Conservation (phyloP, 2,329 filamentous ascomycete species). For the Akanthomyces dipterigenus region DNA sequence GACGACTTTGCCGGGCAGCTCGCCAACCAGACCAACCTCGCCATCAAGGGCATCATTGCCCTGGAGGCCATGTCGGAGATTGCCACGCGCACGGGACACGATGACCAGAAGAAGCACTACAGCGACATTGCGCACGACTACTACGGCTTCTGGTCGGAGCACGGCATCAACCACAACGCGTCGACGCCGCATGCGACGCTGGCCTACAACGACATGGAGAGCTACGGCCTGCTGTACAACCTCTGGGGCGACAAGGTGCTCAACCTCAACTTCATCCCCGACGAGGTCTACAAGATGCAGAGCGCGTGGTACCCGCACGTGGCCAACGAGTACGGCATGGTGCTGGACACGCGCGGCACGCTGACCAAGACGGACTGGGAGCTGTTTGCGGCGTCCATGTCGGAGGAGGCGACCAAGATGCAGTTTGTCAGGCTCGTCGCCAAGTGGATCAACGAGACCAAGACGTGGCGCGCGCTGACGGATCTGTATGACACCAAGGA, state of each 20-base stretch:
- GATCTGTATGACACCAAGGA: slow-evolving; percentile 70
- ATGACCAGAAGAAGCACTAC: slow-evolving; percentile 52
- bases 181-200: slow-evolving; percentile 63
- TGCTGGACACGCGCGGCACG: slow-evolving; percentile 72
- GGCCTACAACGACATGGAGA: slow-evolving; percentile 59
- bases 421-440: slow-evolving; percentile 65
- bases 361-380: slow-evolving; percentile 89
- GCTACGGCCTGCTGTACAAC: slow-evolving; percentile 62
- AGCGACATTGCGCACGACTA: slow-evolving; percentile 59
- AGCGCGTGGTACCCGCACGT: slow-evolving; percentile 68
- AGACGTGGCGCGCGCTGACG: slow-evolving; percentile 63
- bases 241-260: slow-evolving; percentile 74
- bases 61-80: slow-evolving; percentile 75
- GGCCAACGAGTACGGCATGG: slow-evolving; percentile 69
- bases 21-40: slow-evolving; percentile 69
- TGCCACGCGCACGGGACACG: slow-evolving; percentile 53
- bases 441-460: slow-evolving; percentile 68
- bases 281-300: slow-evolving; percentile 70
- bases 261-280: slow-evolving; percentile 68
- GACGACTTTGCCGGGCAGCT: slow-evolving; percentile 79
- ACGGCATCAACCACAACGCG: slow-evolving; percentile 62
- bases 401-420: slow-evolving; percentile 50
- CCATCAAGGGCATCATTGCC: slow-evolving; percentile 76
- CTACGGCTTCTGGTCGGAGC: slow-evolving; percentile 63
- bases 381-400: slow-evolving; percentile 74